A percentile compares a stretch with the other conserved stretches of the same genome.
Conservation (phyloP, 2,329 filamentous ascomycete genomes). For the Fusarium piperis region DNA sequence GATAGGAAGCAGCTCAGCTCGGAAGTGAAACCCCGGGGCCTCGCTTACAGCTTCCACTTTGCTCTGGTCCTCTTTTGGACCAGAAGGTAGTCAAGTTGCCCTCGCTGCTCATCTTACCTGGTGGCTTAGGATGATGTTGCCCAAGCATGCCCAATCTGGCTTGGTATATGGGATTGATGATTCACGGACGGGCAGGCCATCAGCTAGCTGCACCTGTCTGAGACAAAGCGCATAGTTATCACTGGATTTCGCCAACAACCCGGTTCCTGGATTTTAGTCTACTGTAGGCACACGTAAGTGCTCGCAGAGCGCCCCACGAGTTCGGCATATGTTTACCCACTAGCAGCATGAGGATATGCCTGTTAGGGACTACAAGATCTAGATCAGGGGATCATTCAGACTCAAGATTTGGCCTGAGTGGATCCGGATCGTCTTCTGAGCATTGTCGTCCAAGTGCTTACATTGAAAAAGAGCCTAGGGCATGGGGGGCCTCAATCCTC, state of each 20-base stretch:
- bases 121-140: background rate
- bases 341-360: background rate
- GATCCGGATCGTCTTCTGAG: background rate
- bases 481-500: background rate
- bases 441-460: background rate
- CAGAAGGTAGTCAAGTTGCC: background rate
- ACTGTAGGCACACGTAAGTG: background rate
- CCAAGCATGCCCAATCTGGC: background rate
- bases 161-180: background rate
- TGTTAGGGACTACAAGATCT: background rate
- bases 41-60: background rate
- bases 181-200: background rate
- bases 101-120: background rate
- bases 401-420: background rate
- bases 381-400: background rate
- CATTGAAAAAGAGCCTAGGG: background rate
- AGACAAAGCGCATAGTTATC: background rate
- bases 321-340: background rate
- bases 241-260: background rate
- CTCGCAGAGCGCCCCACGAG: background rate
- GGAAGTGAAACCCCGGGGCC: background rate
- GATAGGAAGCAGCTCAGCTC: background rate
- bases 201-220: background rate
- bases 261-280: background rate
- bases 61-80: background rate